Evolutionary conservation across 345 rosid species (phyloP).

Genomic region (Eutrema japonicum): DNA sequence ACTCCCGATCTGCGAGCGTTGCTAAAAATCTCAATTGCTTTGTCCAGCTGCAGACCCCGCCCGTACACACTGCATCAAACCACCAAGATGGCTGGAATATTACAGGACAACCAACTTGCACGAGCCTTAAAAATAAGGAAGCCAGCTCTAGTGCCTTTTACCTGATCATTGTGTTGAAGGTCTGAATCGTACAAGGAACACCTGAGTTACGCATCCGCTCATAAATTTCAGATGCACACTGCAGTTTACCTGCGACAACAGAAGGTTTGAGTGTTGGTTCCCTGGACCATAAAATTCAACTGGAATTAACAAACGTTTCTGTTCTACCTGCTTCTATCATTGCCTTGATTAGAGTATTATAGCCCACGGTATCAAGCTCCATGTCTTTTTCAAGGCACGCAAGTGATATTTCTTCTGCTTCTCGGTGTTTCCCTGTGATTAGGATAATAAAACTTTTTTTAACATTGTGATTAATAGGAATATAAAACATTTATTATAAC

Average conservation of each 20-base stretch:
- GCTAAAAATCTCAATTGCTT: conserved; percentile 66
- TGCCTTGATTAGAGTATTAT: conserved; percentile 85
- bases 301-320: conserved; percentile 4
- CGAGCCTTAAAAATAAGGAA: conserved; percentile 17
- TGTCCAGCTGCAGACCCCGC: conserved; percentile 60
- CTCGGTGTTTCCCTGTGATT: conserved; percentile 66
- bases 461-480: neutral
- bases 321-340: conserved; percentile 80
- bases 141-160: conserved; percentile 12
- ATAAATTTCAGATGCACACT: conserved; percentile 62
- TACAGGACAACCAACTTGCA: conserved; percentile 24
- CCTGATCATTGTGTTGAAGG: conserved; percentile 82
- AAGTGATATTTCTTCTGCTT: conserved; percentile 60
- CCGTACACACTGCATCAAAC: conserved; percentile 76
- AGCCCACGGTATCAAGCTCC: conserved; percentile 78
- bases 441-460: conserved; percentile 20
- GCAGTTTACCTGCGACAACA: conserved; percentile 61
- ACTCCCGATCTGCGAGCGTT: conserved; percentile 52
- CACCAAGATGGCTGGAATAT: conserved; percentile 29
- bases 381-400: conserved; percentile 48
- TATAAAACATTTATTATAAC: neutral
- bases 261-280: conserved; percentile 28
- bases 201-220: conserved; percentile 63
- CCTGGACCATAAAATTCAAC: conserved; percentile 14
- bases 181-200: conserved; percentile 70